phyloP scores from a whole-genome alignment of 768 basidiomycete species.

The Tubosaeta sp. region DNA sequence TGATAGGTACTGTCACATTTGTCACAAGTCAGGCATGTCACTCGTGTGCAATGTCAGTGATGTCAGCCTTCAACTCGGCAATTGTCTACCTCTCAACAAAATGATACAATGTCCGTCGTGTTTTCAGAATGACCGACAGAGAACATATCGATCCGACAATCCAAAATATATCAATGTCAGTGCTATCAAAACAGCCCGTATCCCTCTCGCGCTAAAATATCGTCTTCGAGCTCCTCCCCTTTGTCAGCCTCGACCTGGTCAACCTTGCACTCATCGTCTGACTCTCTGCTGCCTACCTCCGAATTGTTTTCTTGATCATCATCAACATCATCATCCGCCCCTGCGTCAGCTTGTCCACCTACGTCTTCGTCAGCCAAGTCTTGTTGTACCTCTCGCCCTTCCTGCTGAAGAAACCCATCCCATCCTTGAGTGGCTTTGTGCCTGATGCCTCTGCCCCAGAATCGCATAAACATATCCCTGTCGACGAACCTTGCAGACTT shows the following conservation, averaged over 20 bases:
- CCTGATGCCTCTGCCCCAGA: slow-evolving; percentile 28
- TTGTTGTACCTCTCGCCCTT: not conserved
- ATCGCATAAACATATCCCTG: slow-evolving; percentile 21
- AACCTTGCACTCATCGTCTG: no score
- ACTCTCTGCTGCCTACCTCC: not conserved
- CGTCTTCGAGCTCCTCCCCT: no score
- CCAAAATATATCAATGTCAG: no score
- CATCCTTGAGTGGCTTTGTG: slow-evolving; percentile 13
- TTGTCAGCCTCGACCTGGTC: no score
- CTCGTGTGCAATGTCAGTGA: no score
- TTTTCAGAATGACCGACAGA: no score
- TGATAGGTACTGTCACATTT: not conserved
- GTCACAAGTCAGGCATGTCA: not conserved
- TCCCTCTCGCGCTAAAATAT: no score
- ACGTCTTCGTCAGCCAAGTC: not conserved
- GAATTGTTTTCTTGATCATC: not conserved
- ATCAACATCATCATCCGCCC: not conserved
- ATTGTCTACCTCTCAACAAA: no score
- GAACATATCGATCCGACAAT: no score
- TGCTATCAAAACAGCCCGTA: no score
- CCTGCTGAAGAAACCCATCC: not conserved
- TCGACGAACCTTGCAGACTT: not conserved
- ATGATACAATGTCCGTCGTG: no score
- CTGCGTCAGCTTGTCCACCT: not conserved
- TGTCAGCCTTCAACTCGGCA: no score